Conservation (phyloP, 805 yeast species). For the Candida nonsorbophila region DNA sequence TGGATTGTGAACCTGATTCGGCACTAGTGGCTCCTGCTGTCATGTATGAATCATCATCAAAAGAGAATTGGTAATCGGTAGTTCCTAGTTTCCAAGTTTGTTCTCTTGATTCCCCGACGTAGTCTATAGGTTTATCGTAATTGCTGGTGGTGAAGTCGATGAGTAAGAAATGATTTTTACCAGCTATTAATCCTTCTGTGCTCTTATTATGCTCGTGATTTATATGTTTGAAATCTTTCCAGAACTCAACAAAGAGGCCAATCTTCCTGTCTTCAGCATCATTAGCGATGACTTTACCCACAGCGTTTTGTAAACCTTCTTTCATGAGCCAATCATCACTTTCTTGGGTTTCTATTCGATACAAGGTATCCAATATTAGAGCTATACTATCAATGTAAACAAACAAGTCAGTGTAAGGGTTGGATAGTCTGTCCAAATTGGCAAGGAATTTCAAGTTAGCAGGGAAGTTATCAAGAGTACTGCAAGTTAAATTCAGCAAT, state of each 20-base stretch:
- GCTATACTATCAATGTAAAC: constrained; percentile 24
- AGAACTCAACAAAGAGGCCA: constrained; percentile 31
- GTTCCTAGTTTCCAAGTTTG: constrained; percentile 17
- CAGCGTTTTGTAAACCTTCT: constrained; percentile 16
- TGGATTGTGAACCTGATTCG: constrained; percentile 1
- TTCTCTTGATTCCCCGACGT: constrained; percentile 13
- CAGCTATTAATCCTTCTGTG: constrained; percentile 6
- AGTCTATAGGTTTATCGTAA: constrained; percentile 11
- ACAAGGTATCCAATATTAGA: constrained; percentile 19
- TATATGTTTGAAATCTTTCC: constrained; percentile 27
- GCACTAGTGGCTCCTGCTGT: constrained; percentile 1
- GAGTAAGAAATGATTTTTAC: constrained; percentile 15
- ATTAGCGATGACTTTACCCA: constrained; percentile 26
- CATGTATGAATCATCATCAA: constrained; percentile 8
- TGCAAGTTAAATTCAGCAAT: constrained; percentile 16
- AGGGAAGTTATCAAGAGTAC: constrained; percentile 25
- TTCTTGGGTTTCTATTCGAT: constrained; percentile 14
- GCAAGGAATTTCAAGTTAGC: constrained; percentile 30
- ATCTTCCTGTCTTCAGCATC: constrained; percentile 14
- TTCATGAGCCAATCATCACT: constrained; percentile 13
- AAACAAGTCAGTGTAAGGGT: constrained; percentile 24
- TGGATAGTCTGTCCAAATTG: constrained; percentile 28
- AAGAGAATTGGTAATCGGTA: constrained; percentile 14
- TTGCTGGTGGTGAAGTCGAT: constrained; percentile 14
- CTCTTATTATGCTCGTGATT: constrained; percentile 14